These are phyloP conservation scores for Torulaspora pretoriensis DNA, from an alignment of 1,139 yeast species.

Conservation along the genomic window DNA sequence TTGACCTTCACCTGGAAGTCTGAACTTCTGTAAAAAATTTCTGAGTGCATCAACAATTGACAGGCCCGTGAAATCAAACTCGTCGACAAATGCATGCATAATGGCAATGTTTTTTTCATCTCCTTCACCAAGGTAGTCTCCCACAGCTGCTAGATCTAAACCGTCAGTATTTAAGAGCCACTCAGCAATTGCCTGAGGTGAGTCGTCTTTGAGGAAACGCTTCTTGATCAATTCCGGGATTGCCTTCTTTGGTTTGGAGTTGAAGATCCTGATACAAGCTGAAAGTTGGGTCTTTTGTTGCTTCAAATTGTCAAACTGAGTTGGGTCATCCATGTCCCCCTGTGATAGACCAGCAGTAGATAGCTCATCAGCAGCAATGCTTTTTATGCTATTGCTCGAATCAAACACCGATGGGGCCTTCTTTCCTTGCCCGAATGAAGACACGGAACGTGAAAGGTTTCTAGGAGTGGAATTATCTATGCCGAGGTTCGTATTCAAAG, in stretches of 20 bases:
- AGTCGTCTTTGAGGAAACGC: constrained; percentile 57
- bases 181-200: constrained; percentile 66
- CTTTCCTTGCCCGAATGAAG: constrained; percentile 31
- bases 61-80: constrained; percentile 67
- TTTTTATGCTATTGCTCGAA: constrained; percentile 33
- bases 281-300: constrained; percentile 76
- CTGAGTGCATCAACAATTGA: constrained; percentile 85
- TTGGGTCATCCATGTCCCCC: constrained; percentile 62
- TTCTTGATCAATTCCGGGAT: constrained; percentile 55
- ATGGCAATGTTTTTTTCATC: constrained; percentile 69
- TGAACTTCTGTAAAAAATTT: constrained; percentile 74
- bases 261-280: constrained; percentile 76
- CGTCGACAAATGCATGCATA: constrained; percentile 92
- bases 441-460: constrained; percentile 19
- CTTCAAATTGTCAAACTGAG: constrained; percentile 80
- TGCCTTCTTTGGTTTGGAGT: constrained; percentile 81
- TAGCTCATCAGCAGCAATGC: constrained; percentile 18
- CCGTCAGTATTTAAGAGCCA: constrained; percentile 76
- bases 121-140: constrained; percentile 92
- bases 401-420: constrained; percentile 44
- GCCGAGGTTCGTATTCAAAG: constrained; percentile 40
- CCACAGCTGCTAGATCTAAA: constrained; percentile 77
- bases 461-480: constrained; percentile 11
- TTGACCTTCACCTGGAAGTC: constrained; percentile 98
- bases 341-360: constrained; percentile 17